Conservation (phyloP, 1,139 yeast species). For the Suhomyces kunorum region DNA sequence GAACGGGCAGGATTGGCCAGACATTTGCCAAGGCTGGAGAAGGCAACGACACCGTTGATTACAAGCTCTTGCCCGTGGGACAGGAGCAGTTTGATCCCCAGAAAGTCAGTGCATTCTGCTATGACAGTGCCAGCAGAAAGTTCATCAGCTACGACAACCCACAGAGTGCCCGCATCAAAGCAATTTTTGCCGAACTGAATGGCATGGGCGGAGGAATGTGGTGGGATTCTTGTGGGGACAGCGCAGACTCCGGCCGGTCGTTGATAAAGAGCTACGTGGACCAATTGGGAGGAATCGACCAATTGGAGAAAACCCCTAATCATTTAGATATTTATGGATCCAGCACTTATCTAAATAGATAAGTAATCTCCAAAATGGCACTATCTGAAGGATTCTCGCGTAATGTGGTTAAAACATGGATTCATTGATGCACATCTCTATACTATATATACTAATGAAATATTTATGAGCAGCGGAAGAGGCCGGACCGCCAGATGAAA, state of each 20-base stretch:
- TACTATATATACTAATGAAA: conserved; percentile 8
- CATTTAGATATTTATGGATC: conserved; percentile 18
- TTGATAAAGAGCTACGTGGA: conserved; percentile 45
- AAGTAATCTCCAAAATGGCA: background rate
- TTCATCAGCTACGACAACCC: conserved; percentile 70
- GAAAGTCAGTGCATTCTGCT: conserved; percentile 61
- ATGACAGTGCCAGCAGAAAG: conserved; percentile 36
- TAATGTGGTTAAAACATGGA: conserved; percentile 4
- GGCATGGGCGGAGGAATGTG: conserved; percentile 83
- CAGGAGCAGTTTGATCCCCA: conserved; percentile 52
- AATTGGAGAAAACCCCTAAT: conserved; percentile 17
- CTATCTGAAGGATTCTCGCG: background rate
- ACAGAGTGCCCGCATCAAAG: conserved; percentile 57
- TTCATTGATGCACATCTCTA: conserved; percentile 8
- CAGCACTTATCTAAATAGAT: conserved; percentile 21
- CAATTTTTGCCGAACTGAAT: conserved; percentile 50
- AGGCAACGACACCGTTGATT: conserved; percentile 52
- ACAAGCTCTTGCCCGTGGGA: conserved; percentile 51
- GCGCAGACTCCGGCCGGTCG: conserved; percentile 29
- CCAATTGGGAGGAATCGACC: conserved; percentile 38
- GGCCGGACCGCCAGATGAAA: conserved; percentile 1
- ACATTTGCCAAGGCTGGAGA: conserved; percentile 44
- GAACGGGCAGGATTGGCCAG: conserved; percentile 39
- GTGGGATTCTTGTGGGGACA: conserved; percentile 92
- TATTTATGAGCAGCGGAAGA: conserved; percentile 1